Conservation (phyloP, 768 basidiomycete genomes). For the Gloeopeniophorella convolvens region DNA sequence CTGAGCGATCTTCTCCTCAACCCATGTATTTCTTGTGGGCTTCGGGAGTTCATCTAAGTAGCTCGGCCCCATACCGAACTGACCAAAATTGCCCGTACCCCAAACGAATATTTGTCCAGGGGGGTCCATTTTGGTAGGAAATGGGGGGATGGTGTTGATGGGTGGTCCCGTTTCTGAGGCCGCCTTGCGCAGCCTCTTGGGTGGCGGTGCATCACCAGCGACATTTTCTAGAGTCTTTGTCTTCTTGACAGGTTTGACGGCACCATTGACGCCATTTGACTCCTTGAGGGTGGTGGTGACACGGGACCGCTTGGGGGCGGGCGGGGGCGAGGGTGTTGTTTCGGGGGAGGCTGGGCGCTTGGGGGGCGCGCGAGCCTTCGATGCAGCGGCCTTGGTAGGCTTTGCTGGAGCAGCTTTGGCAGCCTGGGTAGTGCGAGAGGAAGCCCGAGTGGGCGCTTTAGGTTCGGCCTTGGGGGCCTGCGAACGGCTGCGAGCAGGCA, state of each 20-base stretch:
- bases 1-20: constrained; percentile 66
- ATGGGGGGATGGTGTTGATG: constrained; percentile 56
- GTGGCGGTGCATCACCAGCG: neutral
- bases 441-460: constrained; percentile 12
- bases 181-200: neutral
- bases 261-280: constrained; percentile 8
- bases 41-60: constrained; percentile 63
- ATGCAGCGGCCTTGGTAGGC: neutral
- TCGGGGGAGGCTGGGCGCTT: constrained; percentile 12
- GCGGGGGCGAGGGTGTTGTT: constrained; percentile 13
- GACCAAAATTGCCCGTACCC: constrained; percentile 92
- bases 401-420: neutral
- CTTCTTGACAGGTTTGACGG: constrained; percentile 4
- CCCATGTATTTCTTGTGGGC: constrained; percentile 72
- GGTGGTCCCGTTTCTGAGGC: constrained; percentile 11
- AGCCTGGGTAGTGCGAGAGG: constrained; percentile 8
- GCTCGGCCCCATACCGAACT: constrained; percentile 86
- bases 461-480: constrained; percentile 13
- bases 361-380: neutral
- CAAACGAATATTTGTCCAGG: constrained; percentile 74
- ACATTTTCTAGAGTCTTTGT: neutral
- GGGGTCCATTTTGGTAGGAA: constrained; percentile 53
- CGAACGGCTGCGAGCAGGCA: constrained; percentile 17
- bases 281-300: constrained; percentile 13
- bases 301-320: constrained; percentile 16